Base-by-base conservation (phyloP, 495 filamentous ascomycete species). In the Neurospora sp. region DNA sequence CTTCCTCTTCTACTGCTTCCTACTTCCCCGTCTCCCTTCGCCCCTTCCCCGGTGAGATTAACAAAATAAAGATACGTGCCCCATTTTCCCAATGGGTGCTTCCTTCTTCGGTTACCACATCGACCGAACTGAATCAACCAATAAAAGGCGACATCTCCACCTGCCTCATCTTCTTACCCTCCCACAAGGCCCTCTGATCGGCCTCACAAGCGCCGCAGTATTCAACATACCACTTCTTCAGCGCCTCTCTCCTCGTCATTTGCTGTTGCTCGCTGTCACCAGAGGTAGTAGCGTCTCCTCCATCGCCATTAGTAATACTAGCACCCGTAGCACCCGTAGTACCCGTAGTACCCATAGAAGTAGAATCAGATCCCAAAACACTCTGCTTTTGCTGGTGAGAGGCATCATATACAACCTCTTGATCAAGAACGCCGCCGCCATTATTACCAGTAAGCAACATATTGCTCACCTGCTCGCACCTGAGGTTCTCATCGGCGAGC, bases 121-220 rank as follows among this genome's bases (percentile, higher is more conserved):
- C 27, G 1, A 27, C 27, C 27, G 27, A 27, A 27, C 27, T 2
- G 27, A 46, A 66, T 66, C 14, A 66, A 66, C 54, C 54, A 35
- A 66, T 35, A 35, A 66, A 66, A 35, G 54, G 54, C 54, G 54
- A 66, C 23, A 66, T 37, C 27, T 66, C 54, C 54, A 66, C 54
- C 7, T 66, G 54, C 54, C 54, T 35, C 27, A 75, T 23, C 72
- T 27, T 54, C 59, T 42, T 72, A 71, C 76, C 37, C 42, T 73
- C 71, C 42, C 78, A 20, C 70, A 83, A 71, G n/a, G 44, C 77
- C 73, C 77, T 81, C 76, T 85, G 86, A 79, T 94, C 92, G 69
- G 78, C 80, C 74, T 83, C 86, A 82, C 92, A 94, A 75, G 92
- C 94, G 39, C 87, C 86, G 79, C 92, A 95, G 79, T 94, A 94